Evolutionary conservation across 768 basidiomycete species (phyloP).

Genomic region (Boletus reticulatus): DNA sequence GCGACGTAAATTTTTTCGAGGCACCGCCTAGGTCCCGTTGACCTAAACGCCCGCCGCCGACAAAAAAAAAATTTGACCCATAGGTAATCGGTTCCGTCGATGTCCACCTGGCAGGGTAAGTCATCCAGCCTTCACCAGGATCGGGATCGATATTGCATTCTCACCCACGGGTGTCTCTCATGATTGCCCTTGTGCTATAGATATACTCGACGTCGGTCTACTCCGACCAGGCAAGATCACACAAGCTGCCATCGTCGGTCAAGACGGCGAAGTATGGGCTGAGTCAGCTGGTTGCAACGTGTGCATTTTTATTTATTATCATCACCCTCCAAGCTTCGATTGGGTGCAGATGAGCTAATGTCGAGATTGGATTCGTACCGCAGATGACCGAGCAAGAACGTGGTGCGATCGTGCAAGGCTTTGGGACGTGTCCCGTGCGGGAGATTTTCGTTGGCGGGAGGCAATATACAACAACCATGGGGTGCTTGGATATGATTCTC

Average conservation of each 20-base stretch:
- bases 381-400: slow-evolving; percentile 26
- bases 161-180: no score
- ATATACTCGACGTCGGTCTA: slow-evolving; percentile 80
- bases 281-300: slow-evolving; percentile 26
- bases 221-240: slow-evolving; percentile 70
- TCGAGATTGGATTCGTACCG: neutral
- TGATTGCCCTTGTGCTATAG: slow-evolving; percentile 36
- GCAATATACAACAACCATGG: slow-evolving; percentile 26
- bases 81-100: neutral
- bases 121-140: neutral
- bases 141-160: neutral
- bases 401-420: slow-evolving; percentile 17
- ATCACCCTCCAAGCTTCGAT: no score
- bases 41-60: no score
- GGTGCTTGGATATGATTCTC: slow-evolving; percentile 25
- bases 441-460: slow-evolving; percentile 24
- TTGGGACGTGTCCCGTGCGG: slow-evolving; percentile 17
- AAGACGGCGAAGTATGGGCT: slow-evolving; percentile 33
- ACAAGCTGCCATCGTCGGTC: slow-evolving; percentile 55
- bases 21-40: no score
- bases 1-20: neutral
- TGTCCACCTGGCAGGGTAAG: slow-evolving; percentile 29
- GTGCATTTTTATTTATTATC: slow-evolving; percentile 9
- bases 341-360: neutral
- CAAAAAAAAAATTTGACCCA: no score